Evolutionary conservation across 148 eudicot species (phyloP).

Genomic region (Spergularia marina): DNA sequence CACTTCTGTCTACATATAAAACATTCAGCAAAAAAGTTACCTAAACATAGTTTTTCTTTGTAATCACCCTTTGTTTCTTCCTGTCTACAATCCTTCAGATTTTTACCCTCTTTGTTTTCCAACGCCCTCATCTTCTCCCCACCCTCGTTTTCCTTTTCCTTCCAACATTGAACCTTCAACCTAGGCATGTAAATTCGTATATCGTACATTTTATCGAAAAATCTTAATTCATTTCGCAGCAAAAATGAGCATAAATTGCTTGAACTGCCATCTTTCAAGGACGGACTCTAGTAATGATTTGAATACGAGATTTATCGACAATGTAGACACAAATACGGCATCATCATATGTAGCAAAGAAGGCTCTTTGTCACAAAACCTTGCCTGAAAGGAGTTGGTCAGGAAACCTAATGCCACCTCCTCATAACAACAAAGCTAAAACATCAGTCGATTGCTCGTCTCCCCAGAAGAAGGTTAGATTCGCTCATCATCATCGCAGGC

Average conservation of each 20-base stretch:
- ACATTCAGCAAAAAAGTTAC: neutral
- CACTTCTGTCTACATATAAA: constrained; percentile 3
- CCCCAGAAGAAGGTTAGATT: constrained; percentile 23
- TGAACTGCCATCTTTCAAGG: constrained; percentile 33
- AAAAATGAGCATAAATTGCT: constrained; percentile 39
- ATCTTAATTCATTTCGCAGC: neutral
- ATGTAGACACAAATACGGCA: neutral
- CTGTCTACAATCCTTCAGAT: neutral
- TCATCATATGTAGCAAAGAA: neutral
- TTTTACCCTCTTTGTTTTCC: neutral
- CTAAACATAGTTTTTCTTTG: constrained; percentile 11
- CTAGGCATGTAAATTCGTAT: neutral
- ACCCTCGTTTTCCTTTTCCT: neutral
- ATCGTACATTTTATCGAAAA: neutral
- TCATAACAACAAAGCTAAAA: neutral
- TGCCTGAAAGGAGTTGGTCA: constrained; percentile 43
- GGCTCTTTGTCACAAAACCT: constrained; percentile 15
- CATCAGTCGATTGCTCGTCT: neutral
- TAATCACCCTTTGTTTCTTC: neutral
- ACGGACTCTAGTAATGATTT: constrained; percentile 34
- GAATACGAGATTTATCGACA: neutral
- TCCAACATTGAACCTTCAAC: constrained; percentile 10
- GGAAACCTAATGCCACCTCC: constrained; percentile 37
- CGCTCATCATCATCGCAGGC: constrained; percentile 16
- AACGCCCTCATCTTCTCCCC: neutral